Conservation (phyloP, 139 green algal species). For the Volvox reticuliferus region DNA sequence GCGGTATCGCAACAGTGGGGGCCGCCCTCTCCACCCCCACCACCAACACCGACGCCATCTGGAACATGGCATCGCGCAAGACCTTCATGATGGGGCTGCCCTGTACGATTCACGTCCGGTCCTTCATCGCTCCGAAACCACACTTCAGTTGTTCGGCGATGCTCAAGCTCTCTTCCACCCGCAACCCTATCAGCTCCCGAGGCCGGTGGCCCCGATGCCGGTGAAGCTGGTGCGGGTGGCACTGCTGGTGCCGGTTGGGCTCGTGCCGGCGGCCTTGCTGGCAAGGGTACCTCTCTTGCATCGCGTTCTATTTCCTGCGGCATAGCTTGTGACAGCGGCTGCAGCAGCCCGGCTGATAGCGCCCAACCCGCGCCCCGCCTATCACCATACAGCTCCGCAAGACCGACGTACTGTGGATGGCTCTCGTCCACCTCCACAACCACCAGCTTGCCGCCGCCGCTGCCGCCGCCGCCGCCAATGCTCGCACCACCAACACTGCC, state of each 20-base stretch:
- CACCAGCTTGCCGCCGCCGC: background rate
- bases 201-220: background rate
- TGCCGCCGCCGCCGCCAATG: background rate
- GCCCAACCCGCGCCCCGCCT: background rate
- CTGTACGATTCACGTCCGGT: background rate
- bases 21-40: background rate
- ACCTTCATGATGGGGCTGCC: background rate
- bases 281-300: background rate
- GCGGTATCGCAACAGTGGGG: too few relatives aligned
- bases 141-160: background rate
- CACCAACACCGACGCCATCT: background rate
- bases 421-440: constrained; percentile 32
- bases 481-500: background rate
- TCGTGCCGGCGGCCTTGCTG: background rate
- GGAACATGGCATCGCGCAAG: too few relatives aligned
- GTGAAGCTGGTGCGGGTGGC: background rate
- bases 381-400: constrained; percentile 7
- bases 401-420: constrained; percentile 3
- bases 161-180: background rate
- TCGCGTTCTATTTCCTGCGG: background rate
- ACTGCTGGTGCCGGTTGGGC: background rate
- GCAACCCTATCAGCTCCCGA: background rate
- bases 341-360: background rate
- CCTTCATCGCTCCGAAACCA: too few relatives aligned
- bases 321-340: background rate